Evolutionary conservation across 1,139 yeast genomes (phyloP), one percentile per base, ranked within the genome.

Genomic region (Yamadazyma diddensiae): DNA sequence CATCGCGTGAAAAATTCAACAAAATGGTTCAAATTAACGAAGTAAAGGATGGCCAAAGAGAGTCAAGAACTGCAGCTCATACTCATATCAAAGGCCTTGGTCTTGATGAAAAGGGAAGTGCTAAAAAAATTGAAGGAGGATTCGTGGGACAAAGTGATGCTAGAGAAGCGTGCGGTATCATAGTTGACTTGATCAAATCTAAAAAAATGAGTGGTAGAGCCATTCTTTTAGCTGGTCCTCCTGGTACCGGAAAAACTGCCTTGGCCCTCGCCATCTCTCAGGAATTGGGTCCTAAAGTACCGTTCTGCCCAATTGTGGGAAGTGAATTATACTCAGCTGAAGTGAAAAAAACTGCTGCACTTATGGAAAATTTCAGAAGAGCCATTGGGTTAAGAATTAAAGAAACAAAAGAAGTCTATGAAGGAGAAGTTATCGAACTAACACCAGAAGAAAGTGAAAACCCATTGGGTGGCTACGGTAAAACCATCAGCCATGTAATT

Each of bases 211-310:
- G 95, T 35, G 98, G 98, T 18, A 86, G 88, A 55, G 98, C 97
- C n/a, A 80, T 92, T 29, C 64, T 92, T 41, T 70, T 92, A 34
- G 97, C 98, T 0, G 98, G 98, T 39, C 95, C 95, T 4, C 97
- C 98, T 12, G 97, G 97, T 3, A 90, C 97, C 4, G 98, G 98
- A 53, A 92, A 92, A 61, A 92, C 98, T 1, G 98, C 98, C 0
- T 70, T 92, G 52, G 97, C 98, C 0, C 66, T 94, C 38, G 98
- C 97, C 1, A 82, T 94, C 36, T 86, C 97, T 2, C 98, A 92
- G 57, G 98, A 92, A 57, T 70, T 92, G 48, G 99, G 99, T 1
- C 97, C 98, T 27, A 92, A 92, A 53, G 98, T 92, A 34, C 99
- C 99, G 29, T 92, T 92, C 55, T 90, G 97, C 55, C 98, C 98